Percentiles rank a stretch among this genome's conserved stretches.
phyloP scores from a whole-genome alignment of 371 early-diverging fungal species.

The Rhizopus delemar region DNA sequence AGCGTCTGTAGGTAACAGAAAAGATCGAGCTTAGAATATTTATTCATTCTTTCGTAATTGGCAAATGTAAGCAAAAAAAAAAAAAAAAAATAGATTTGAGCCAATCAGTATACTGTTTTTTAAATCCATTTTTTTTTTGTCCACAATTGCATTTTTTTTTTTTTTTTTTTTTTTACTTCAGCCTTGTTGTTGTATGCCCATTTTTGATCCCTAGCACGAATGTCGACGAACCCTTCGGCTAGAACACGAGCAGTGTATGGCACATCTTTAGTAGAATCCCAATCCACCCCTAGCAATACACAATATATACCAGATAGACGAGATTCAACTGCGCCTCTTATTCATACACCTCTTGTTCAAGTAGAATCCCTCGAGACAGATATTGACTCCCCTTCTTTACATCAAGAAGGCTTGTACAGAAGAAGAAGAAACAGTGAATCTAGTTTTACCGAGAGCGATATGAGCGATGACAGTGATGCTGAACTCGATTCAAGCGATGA shows the following conservation, averaged over 20 bases:
- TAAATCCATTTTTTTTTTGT: background rate
- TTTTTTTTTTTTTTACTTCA: slow-evolving; percentile 7
- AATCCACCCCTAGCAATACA: slow-evolving; percentile 1
- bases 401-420: slow-evolving; percentile 17
- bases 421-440: slow-evolving; percentile 27
- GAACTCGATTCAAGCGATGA: slow-evolving; percentile 41
- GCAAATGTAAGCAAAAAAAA: no score
- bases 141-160: background rate
- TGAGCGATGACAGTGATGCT: slow-evolving; percentile 14
- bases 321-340: slow-evolving; percentile 52
- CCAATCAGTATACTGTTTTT: no score
- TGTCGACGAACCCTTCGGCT: slow-evolving; percentile 48
- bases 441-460: background rate
- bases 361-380: slow-evolving; percentile 3
- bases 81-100: background rate
- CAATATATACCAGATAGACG: slow-evolving; percentile 23
- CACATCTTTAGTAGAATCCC: slow-evolving; percentile 30
- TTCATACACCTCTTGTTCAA: slow-evolving; percentile 36
- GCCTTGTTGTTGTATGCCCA: slow-evolving; percentile 16
- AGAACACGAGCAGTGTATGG: slow-evolving; percentile 43
- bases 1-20: no score
- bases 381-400: slow-evolving; percentile 3
- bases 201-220: slow-evolving; percentile 26
- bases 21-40: no score
- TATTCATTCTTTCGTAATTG: no score